Evolutionary conservation across 1,284 basidiomycete genomes (phyloP).

Genomic region (Schizophyllum amplum): DNA sequence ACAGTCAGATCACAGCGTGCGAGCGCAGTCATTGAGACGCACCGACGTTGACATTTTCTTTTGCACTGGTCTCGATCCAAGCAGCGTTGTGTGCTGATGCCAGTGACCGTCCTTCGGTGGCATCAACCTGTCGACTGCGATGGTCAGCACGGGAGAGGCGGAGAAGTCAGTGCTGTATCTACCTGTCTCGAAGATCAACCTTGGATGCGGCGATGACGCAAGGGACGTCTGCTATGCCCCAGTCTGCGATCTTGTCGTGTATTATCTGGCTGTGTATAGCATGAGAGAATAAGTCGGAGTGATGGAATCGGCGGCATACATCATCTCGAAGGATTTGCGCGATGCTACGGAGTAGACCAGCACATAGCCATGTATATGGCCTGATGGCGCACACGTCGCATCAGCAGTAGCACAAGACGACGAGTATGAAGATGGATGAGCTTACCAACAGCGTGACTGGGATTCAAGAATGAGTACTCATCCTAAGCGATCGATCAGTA

Average conservation of each 20-base stretch:
- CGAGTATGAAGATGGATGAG: background rate
- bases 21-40: constrained; percentile 27
- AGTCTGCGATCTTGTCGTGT: constrained; percentile 96
- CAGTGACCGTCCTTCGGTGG: constrained; percentile 68
- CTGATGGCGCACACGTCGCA: background rate
- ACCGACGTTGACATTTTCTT: constrained; percentile 87
- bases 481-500: constrained; percentile 28
- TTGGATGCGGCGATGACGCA: constrained; percentile 98
- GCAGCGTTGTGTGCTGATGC: constrained; percentile 69
- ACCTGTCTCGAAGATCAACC: constrained; percentile 76
- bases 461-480: constrained; percentile 42
- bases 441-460: constrained; percentile 37
- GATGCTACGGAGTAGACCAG: constrained; percentile 92
- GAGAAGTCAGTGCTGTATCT: constrained; percentile 19
- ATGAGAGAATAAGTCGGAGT: background rate
- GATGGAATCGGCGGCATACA: constrained; percentile 21
- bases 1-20: constrained; percentile 2
- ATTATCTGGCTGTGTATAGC: constrained; percentile 53
- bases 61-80: constrained; percentile 87
- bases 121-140: constrained; percentile 65
- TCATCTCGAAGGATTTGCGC: constrained; percentile 92
- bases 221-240: constrained; percentile 83
- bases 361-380: constrained; percentile 41
- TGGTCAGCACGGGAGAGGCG: constrained; percentile 10
- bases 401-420: too few relatives aligned